Evolutionary conservation across 768 basidiomycete genomes (phyloP), one percentile per base, ranked within the genome.

Genomic region (Mycena pura): DNA sequence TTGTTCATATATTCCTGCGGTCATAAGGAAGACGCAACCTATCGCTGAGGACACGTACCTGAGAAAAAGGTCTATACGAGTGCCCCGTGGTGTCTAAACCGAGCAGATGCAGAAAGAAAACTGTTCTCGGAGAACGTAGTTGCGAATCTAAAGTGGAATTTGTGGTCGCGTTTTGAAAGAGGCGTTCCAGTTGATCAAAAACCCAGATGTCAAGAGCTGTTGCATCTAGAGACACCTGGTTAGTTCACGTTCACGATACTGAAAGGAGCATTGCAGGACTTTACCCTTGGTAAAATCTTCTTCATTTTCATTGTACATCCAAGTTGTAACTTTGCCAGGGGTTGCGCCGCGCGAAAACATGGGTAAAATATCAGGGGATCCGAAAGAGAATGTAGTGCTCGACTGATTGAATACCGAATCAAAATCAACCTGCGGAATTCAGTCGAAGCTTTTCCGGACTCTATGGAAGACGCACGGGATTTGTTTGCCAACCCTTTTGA

Each of bases 341-440:
- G 80, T 80, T 1, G 92, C 90, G 17, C 91, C 91, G n/a, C 84
- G 81, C 8, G 85, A 77, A 67, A 95, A 95, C 89, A 95, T 95
- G 3, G 92, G 92, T 5, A 95, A 73, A 50, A 95, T 95, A 72
- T 95, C 93, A 0, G 93, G 93, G 2, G 90, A 91, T 1, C 93
- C 93, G 60, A 95, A 95, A 1, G 91, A 89, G 70, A 86, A 95
- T 0, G 92, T 92, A 21, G 82, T 77, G 36, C 81, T 83, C 3
- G 92, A 93, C 68, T 87, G 89, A 68, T 95, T 95, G 73, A 95
- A 92, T 14, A 95, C 86, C 1, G 92, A 93, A 72, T 95, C 93
- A 70, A 95, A 95, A 67, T 93, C 86, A 48, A 95, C 80, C 81
- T 82, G 48, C 11, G 17, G n/a, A 28, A 54, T n/a, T 49, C 25